These are phyloP conservation scores for Penicillium daleae DNA, from an alignment of 495 filamentous ascomycete species.

Conservation along the genomic window DNA sequence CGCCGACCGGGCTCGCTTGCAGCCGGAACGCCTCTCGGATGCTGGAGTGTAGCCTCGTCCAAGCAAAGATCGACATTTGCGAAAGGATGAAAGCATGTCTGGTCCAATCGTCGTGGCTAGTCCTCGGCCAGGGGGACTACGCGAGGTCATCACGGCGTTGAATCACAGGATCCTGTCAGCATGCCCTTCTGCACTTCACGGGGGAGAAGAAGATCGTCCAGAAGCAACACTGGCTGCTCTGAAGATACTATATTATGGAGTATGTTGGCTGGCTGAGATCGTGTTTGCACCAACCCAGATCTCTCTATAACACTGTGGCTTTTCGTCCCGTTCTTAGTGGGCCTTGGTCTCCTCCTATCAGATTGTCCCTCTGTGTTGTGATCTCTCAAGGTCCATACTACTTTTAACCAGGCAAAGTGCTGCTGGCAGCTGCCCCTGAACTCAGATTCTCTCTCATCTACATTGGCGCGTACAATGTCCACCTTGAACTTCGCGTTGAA, in stretches of 20 bases:
- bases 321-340: conserved; percentile 10
- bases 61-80: conserved; percentile 25
- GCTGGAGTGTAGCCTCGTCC: conserved; percentile 11
- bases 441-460: background rate
- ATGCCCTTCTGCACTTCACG: conserved; percentile 21
- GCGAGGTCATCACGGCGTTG: conserved; percentile 19
- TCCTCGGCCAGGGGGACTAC: background rate
- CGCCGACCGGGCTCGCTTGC: conserved; percentile 5
- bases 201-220: background rate
- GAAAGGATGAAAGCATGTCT: background rate
- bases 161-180: conserved; percentile 34
- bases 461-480: conserved; percentile 31
- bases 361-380: background rate
- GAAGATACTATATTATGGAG: conserved; percentile 17
- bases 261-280: background rate
- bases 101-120: conserved; percentile 15
- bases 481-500: conserved; percentile 62
- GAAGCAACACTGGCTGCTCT: background rate
- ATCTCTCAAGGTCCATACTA: background rate
- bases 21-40: conserved; percentile 7
- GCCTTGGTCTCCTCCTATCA: conserved; percentile 12
- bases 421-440: background rate
- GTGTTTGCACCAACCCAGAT: background rate
- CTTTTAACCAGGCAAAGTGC: background rate
- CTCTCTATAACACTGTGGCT: conserved; percentile 17